Conservation (phyloP, 2,329 filamentous ascomycete species). For the Exutisphaerella laricina region DNA sequence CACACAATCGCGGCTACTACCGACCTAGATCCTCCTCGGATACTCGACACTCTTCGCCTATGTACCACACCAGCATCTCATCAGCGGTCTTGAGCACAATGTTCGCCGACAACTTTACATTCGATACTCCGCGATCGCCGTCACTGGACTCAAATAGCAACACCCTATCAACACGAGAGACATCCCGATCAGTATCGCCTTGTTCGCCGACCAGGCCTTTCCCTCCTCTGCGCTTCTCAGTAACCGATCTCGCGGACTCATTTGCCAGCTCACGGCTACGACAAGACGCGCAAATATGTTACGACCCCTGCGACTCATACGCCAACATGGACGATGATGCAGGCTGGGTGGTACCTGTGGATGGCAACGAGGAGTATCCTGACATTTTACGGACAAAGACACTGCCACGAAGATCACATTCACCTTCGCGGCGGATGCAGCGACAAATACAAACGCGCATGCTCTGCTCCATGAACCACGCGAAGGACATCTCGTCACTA, state of each 20-base stretch:
- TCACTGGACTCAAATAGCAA: slow-evolving; percentile 25
- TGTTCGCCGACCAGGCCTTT: slow-evolving; percentile 25
- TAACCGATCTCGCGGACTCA: slow-evolving; percentile 30
- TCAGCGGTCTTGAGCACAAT: slow-evolving; percentile 10
- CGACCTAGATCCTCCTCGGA: slow-evolving; percentile 4
- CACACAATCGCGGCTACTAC: background rate
- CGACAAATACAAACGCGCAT: slow-evolving; percentile 38
- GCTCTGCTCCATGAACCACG: slow-evolving; percentile 37
- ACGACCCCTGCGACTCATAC: slow-evolving; percentile 32
- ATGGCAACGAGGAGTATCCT: slow-evolving; percentile 14
- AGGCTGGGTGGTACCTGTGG: slow-evolving; percentile 25
- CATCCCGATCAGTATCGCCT: slow-evolving; percentile 31
- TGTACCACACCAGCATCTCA: background rate
- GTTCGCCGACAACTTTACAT: slow-evolving; percentile 32
- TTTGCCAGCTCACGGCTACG: slow-evolving; percentile 26
- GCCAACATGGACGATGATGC: slow-evolving; percentile 30
- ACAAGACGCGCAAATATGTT: slow-evolving; percentile 28
- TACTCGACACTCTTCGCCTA: background rate
- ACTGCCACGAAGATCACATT: slow-evolving; percentile 25
- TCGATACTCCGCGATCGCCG: slow-evolving; percentile 24
- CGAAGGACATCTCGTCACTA: slow-evolving; percentile 39
- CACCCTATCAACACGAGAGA: slow-evolving; percentile 17
- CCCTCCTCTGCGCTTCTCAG: slow-evolving; percentile 25
- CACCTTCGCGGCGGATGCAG: slow-evolving; percentile 36
- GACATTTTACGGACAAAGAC: slow-evolving; percentile 13